Evolutionary conservation across 306 rosid species (phyloP), one percentile per base, ranked within the genome.

Genomic region (Biancaea sappan): DNA sequence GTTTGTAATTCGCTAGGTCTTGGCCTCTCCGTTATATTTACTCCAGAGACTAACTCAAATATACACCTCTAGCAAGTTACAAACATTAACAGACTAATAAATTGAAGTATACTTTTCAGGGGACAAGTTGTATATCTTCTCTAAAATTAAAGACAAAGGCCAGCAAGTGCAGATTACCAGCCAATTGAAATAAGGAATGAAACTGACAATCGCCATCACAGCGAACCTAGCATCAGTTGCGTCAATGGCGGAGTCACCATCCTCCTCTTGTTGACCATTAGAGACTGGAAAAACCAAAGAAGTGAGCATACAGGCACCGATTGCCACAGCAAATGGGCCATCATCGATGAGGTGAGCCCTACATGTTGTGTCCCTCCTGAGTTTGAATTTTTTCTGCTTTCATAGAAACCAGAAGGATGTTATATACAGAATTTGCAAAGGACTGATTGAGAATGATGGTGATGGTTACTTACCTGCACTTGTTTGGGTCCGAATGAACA

Each of bases 181-280:
- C 99, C 99, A 95, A 77, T 95, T 95, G 83, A 95, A 95, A 85
- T 87, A 95, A 47, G 99, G 99, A 77, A 95, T 88, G 89, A 92
- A 84, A 76, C 96, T 87, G 21, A 94, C 61, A 64, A 94, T 82
- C 58, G 90, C 86, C 99, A 94, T 92, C 19, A 90, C 92, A 0
- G 89, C 91, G 25, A 94, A 79, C 84, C 96, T 88, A 1, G 96
- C 46, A 71, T 92, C 97, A 12, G 88, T 84, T 35, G 89, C 74
- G 24, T 84, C 88, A 32, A 87, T 11, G 4, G 84, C 69, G 25
- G 90, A 83, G 13, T 87, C 90, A 35, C 66, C 85, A 15, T 86
- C 83, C 15, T 88, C 91, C 0, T 78, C 87, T 3, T 73, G 78
- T 0, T 62, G 53, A 66, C 77, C 35, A 6, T 24, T 26, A 5